Evolutionary conservation across 2,329 filamentous ascomycete species (phyloP), one percentile per base, ranked within the genome.

Genomic region (Trichoderma sp.): DNA sequence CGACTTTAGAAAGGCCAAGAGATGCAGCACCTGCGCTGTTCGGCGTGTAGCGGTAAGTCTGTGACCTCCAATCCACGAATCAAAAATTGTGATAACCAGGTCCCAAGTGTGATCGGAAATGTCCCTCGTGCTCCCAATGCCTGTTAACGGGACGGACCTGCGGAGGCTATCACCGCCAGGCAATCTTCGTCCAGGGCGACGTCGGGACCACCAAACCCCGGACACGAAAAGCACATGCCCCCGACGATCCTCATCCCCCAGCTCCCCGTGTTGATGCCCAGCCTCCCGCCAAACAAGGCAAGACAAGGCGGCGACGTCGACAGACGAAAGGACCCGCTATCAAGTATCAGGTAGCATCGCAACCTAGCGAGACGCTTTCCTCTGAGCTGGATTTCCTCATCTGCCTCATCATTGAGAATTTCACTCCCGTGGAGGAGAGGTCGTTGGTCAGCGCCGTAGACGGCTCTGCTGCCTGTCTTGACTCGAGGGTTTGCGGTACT

Each of bases 41-140:
- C 50, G 50, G 50, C 30, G 50, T n/a, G 34, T 52, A 10, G 50
- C 50, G 50, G 50, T 52, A 30, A 51, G 26, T 51, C 26, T 26
- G n/a, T 19, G 5, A 3, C 7, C 21, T 45, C 74, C 50, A 26
- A 52, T 28, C 50, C 34, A 14, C 48, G 28, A 30, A 5, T 52
- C 48, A 28, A 5, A n/a, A 17, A 19, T 34, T 1, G n/a, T 21
- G 28, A 52, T 34, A 7, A 30, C 17, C 19, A 34, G 7, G 1
- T 44, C 2, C 5, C 19, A 52, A 52, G 50, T 52, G 50, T 52
- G 50, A 52, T 52, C 50, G 14, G 19, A 52, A 52, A 19, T 34
- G 28, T 9, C 50, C 50, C 2, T 52, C 50, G 28, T 52, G 50
- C 19, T 52, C 50, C 3, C 50, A 52, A 30, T 52, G 50, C 28